phyloP scores from a whole-genome alignment of 805 yeast genomes.

The Kodamaea leandrae region DNA sequence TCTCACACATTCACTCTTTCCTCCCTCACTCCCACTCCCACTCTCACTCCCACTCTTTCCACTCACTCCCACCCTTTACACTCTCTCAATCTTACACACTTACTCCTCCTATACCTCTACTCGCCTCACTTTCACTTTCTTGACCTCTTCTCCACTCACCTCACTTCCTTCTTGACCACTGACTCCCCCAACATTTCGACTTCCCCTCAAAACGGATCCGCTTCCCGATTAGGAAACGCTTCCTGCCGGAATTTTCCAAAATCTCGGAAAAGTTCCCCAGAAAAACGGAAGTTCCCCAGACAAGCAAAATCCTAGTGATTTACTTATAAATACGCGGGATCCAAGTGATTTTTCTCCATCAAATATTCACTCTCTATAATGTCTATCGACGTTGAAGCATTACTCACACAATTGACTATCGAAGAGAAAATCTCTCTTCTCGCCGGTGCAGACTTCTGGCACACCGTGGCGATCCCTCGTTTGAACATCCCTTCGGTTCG shows the following conservation, averaged over 20 bases:
- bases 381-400: conserved; percentile 24
- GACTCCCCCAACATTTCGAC: too few relatives aligned
- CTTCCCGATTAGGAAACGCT: not conserved
- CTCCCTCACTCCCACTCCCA: too few relatives aligned
- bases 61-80: too few relatives aligned
- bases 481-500: conserved; percentile 17
- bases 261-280: not conserved
- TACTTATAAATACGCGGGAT: not conserved
- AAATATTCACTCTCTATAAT: not conserved
- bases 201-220: too few relatives aligned
- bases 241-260: not conserved
- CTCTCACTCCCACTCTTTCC: too few relatives aligned
- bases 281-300: not conserved
- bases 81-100: too few relatives aligned
- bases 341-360: not conserved
- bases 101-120: too few relatives aligned
- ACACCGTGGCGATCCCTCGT: conserved; percentile 15
- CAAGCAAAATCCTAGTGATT: too few relatives aligned
- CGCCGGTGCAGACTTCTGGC: conserved; percentile 28
- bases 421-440: conserved; percentile 36
- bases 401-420: conserved; percentile 31
- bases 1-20: too few relatives aligned
- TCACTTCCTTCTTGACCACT: too few relatives aligned
- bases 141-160: too few relatives aligned
- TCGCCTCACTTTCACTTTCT: too few relatives aligned